phyloP scores from a whole-genome alignment of 192 early-diverging fungal genomes.

The Funneliformis geosporum region DNA sequence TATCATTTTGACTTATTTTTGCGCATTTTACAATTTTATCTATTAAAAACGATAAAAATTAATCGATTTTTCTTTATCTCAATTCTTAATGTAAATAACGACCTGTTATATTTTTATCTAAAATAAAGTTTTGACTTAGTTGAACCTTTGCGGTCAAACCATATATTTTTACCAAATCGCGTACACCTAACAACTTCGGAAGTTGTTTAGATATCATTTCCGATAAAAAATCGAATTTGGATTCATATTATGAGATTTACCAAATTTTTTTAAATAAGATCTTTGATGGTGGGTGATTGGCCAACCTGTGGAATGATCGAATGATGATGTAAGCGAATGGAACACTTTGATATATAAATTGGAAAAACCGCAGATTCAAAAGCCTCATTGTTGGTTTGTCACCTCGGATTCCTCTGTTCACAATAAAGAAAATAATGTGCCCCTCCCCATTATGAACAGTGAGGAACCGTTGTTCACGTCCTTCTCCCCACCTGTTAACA shows the following conservation, averaged over 20 bases:
- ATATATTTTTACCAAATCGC: constrained; percentile 74
- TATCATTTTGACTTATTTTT: constrained; percentile 52
- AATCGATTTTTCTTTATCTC: no score
- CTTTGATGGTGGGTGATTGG: no score
- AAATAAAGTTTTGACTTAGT: constrained; percentile 82
- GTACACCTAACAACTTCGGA: constrained; percentile 65
- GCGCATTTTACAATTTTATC: constrained; percentile 70
- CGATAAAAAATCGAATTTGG: no score
- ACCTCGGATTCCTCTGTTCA: constrained; percentile 30
- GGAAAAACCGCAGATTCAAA: not conserved
- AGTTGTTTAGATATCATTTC: constrained; percentile 36
- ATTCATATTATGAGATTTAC: no score
- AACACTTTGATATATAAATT: not conserved
- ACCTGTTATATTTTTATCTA: constrained; percentile 82
- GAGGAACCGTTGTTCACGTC: constrained; percentile 50
- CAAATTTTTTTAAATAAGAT: no score
- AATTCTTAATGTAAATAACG: not conserved
- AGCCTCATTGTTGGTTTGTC: constrained; percentile 19
- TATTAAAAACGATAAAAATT: not conserved
- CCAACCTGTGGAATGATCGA: not conserved
- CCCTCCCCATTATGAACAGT: constrained; percentile 57
- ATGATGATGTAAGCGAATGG: not conserved
- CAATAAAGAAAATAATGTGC: constrained; percentile 39
- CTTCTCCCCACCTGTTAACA: constrained; percentile 39
- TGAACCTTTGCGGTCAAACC: constrained; percentile 69